Base-by-base conservation (phyloP, 108 stramenopile genomes). In the Aurantiochytrium sp. region DNA sequence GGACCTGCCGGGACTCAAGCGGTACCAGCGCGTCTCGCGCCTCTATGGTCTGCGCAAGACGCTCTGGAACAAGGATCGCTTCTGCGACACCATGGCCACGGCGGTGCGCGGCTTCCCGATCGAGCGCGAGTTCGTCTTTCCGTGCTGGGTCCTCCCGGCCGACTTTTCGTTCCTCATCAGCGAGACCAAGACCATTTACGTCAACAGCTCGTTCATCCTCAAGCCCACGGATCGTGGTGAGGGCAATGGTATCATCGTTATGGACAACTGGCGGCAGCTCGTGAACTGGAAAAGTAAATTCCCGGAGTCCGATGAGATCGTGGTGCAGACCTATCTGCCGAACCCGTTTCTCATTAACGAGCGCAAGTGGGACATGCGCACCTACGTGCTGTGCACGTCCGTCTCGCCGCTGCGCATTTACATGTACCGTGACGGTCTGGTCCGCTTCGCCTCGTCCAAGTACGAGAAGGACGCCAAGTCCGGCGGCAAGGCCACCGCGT, bases 401-500 rank as follows among this genome's bases (percentile, higher is more conserved):
- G 6, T 89, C 19, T 65, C 68, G 4, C 89, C 89, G 24, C 86
- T 89, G n/a, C 54, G 86, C 41, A 37, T 87, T 21, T 89, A 89
- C 73, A 87, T 89, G 41, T 54, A 89, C 55, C 86, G 21, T 19
- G 89, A 89, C 17, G 89, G 89, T 50, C 87, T 89, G 37, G 86
- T 86, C 31, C 65, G 89, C 8, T 55, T 89, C 52, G 86, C 88
- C 10, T 50, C 86, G 22, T 37, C 55, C 55, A 55, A 85, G 41
- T 73, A 85, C 55, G 73, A 81, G 24, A 81, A 81, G 73, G 59
- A 92, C 86, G 32, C 39, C 90, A 34, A 87, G 55, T 17, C 96
- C 95, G 69, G 90, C 96, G 91, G 90, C 55, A 89, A 93, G 50
- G 87, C 85, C 32, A 96, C 93, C 65, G 94, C 96, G 94, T 96